Evolutionary conservation across 257 asterid species (phyloP), one percentile per base, ranked within the genome.

Genomic region (Buddleja alternifolia): DNA sequence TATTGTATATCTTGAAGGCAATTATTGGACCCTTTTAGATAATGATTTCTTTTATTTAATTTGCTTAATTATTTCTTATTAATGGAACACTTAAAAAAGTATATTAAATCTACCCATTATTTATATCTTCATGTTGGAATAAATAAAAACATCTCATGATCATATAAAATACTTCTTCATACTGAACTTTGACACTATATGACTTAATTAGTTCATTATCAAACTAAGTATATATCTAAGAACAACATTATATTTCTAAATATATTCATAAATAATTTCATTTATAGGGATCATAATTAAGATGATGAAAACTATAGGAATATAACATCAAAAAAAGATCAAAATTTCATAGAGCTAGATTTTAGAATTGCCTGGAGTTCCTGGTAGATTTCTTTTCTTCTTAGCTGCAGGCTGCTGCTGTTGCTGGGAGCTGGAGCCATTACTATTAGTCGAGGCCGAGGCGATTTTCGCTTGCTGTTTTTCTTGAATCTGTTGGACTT

Each of bases 1-100:
- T 75, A 88, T 79, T 83, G 86, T 37, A 52, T n/a, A 66, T 51
- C 64, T 72, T 71, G 71, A 51, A 54, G n/a, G 60, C 88, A 85
- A 87, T 87, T 74, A 87, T 88, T 85, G 89, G 76, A 63, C 80
- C 76, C 72, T 76, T 76, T 70, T n/a, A 39, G 36, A 73, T 24
- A 39, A 74, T 44, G 15, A 51, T 45, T 56, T 37, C 15, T 50
- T 51, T 16, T 37, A 29, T 29, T 15, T 39, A 39, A 60, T 17
- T 60, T 14, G 36, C 61, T 69, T 46, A 71, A 10, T 34, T 24
- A 46, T 67, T 66, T 36, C 40, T 20, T 29, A 36, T 65, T 23
- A 15, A 53, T 48, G 40, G 24, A 66, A 58, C 73, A 24, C 34
- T 39, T 32, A 19, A n/a, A 34, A 29, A 62, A 42, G 57, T 53